Evolutionary conservation across 2,329 filamentous ascomycete genomes (phyloP), one percentile per base, ranked within the genome.

Genomic region (Aureobasidium pullulans): DNA sequence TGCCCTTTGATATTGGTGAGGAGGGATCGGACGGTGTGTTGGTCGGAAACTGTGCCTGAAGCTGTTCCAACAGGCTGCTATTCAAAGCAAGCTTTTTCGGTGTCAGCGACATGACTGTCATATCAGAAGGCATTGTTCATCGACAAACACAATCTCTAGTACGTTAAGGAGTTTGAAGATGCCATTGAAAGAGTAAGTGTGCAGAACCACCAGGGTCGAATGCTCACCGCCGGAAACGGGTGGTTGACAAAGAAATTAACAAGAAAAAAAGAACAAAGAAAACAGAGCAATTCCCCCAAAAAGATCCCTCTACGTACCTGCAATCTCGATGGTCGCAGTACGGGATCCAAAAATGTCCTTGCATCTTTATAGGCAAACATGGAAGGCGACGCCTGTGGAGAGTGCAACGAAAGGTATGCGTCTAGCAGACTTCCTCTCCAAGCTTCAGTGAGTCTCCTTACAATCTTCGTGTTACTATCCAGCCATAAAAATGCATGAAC

Each of bases 1-100:
- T 57, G 2, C 53, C 53, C 13, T 28, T 57, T 29, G 53, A 32
- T 8, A 57, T 57, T 19, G 53, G 53, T 10, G 53, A 57, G 15
- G 43, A 57, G 5, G 53, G 53, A 16, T 43, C 42, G 1, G 42
- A 34, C 13, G 31, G 53, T 11, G 42, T 47, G 15, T 46, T 13
- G 3, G 31, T 37, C 8, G 43, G 53, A 19, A 57, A 57, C 16
- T 28, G 23, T 39, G 53, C 53, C 16, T 57, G 53, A 5, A 57
- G 34, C 31, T 57, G 32, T 19, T 57, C 42, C 40, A 57, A 36
- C 5, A 47, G 13, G 31, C 23, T 19, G 29, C 31, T 44, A 31
- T 56, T 28, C 29, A 44, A 23, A 16, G 39, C 16, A n/a, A 31
- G 52, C 16, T 56, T 44, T 31, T 56, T 39, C 6, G 52, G 40